These are phyloP conservation scores for Ophiostoma tasmaniense DNA, from an alignment of 2,329 filamentous ascomycete genomes.

Conservation along the genomic window DNA sequence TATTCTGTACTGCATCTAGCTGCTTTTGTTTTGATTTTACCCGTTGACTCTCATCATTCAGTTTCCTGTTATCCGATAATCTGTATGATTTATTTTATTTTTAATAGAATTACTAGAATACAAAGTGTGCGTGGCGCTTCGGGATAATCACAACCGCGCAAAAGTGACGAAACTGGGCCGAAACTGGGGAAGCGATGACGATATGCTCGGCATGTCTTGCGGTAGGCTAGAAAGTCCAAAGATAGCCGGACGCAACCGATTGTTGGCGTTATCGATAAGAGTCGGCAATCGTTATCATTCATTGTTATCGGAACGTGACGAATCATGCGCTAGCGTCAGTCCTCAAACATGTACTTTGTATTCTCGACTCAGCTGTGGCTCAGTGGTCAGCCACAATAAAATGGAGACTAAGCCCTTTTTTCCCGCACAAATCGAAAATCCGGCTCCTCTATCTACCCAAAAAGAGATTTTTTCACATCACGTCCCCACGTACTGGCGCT, in stretches of 20 bases:
- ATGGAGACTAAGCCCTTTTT: conserved; percentile 20
- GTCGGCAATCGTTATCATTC: not conserved
- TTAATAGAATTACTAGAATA: not conserved
- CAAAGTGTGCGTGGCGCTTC: not conserved
- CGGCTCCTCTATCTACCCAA: conserved; percentile 10
- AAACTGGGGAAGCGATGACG: not conserved
- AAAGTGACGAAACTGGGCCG: not conserved
- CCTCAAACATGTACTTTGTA: not conserved
- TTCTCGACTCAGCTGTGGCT: not conserved
- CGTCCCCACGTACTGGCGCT: conserved; percentile 9
- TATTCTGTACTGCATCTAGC: not conserved
- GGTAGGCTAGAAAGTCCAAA: not conserved
- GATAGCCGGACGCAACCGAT: not conserved
- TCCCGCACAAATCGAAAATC: conserved; percentile 24
- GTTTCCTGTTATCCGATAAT: not conserved
- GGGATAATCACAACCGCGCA: not conserved
- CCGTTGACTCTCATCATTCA: not conserved
- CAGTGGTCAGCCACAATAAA: conserved; percentile 12
- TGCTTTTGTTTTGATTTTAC: not conserved
- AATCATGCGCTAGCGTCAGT: not conserved
- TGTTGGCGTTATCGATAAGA: not conserved
- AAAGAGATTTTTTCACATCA: conserved; percentile 21
- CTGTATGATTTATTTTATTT: not conserved
- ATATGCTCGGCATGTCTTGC: not conserved
- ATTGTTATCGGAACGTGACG: not conserved